Conservation (phyloP, 75 land plant genomes). For the Selaginella tamariscina region DNA sequence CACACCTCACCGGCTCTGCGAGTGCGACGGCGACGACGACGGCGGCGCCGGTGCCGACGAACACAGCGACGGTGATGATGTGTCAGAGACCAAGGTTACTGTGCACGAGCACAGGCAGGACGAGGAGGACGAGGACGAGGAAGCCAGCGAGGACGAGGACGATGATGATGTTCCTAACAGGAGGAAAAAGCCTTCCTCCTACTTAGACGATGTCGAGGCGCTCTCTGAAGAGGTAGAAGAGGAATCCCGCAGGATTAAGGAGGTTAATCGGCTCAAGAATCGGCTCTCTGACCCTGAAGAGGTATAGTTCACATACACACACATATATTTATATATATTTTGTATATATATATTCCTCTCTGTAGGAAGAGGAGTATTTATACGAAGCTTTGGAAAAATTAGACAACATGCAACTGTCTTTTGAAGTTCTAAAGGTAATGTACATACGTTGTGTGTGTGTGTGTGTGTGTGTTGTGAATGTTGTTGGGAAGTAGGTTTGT, state of each 20-base stretch:
- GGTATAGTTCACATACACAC: no score
- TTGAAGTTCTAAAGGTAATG: constrained; percentile 5
- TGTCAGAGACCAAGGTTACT: neutral
- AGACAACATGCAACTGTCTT: constrained; percentile 4
- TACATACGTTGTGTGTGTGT: neutral
- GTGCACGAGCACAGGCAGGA: neutral
- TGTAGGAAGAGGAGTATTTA: neutral
- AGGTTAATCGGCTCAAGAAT: neutral
- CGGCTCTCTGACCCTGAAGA: neutral
- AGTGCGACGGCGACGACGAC: neutral
- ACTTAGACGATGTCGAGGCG: neutral
- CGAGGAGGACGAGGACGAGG: neutral
- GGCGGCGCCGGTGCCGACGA: neutral
- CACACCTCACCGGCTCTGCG: neutral
- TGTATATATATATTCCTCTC: no score
- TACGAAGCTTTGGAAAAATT: neutral
- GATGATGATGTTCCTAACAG: neutral
- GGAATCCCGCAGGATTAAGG: neutral
- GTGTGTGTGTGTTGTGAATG: neutral
- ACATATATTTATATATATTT: no score
- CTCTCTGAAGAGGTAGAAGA: neutral
- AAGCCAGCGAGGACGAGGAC: neutral
- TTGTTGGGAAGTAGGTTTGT: neutral
- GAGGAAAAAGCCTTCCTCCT: neutral
- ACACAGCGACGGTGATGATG: neutral